Base-by-base conservation (phyloP, 257 asterid species). In the Petrea volubilis region DNA sequence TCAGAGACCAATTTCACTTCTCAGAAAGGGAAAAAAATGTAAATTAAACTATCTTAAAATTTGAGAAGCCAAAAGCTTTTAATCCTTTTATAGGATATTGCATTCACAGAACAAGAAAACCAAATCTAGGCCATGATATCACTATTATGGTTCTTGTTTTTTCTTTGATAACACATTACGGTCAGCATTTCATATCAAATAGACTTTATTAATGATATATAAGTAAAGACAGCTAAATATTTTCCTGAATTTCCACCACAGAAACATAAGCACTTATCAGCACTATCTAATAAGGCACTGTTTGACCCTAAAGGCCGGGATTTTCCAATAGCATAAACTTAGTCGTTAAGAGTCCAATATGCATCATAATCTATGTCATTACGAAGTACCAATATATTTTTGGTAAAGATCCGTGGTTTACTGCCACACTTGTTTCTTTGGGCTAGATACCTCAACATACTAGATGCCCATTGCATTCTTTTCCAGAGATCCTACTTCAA, bases 71-170 rank as follows among this genome's bases (percentile, higher is more conserved):
- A 8, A 46, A 69, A 14, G 47, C 27, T 11, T 52, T n/a, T 40
- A 34, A 17, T 64, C 51, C 18, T 66, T 23, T 52, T 49, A 31
- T 6, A 38, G 59, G 57, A 14, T 53, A 52, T 28, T 6, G 59
- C 24, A 24, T 51, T 10, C 29, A 46, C 25, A 70, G 61, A 71
- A 53, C n/a, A 34, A 60, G 50, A 61, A 13, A 60, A 23, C 56
- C 10, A 29, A 59, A 71, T 73, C 41, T 31, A 41, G 50, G 51
- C 21, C 41, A 56, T 64, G 49, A n/a, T 31, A 55, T 55, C 23
- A 11, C 76, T 64, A n/a, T 66, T 71, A 20, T 3, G 51, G 31
- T 63, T n/a, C n/a, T n/a, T n/a, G n/a, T n/a, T n/a, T n/a, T n/a
- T n/a, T n/a, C n/a, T n/a, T n/a, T n/a, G n/a, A n/a, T n/a, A n/a